These are phyloP conservation scores for Sphaerobolus stellatus DNA, from an alignment of 1,284 basidiomycete species.

Conservation along the genomic window DNA sequence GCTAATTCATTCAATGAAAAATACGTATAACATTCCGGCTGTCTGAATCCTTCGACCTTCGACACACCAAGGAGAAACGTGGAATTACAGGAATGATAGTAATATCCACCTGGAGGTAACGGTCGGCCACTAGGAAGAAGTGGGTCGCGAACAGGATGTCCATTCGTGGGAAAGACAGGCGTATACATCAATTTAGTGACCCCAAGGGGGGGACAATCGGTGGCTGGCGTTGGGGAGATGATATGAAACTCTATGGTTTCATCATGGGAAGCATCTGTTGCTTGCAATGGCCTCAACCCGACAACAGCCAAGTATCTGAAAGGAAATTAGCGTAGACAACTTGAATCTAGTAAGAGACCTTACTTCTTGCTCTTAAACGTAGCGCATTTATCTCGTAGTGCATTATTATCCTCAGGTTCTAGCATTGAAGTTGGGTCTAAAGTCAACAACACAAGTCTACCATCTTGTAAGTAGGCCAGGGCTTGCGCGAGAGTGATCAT, in stretches of 20 bases:
- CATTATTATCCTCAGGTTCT: background rate
- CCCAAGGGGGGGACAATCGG: background rate
- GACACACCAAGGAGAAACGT: background rate
- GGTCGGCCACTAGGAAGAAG: background rate
- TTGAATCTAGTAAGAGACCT: background rate
- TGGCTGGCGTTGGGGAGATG: background rate
- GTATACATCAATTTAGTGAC: background rate
- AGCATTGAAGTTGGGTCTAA: constrained; percentile 1
- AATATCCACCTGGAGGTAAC: background rate
- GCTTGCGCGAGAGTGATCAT: too few relatives aligned
- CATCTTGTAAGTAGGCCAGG: too few relatives aligned
- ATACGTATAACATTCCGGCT: background rate
- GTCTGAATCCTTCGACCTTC: background rate
- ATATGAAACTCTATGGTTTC: constrained; percentile 5
- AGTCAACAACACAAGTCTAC: background rate
- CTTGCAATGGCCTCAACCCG: background rate
- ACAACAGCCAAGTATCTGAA: constrained; percentile 3
- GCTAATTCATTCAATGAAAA: background rate
- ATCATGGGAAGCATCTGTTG: background rate
- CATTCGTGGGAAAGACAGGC: background rate
- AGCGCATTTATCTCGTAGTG: background rate
- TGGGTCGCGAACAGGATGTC: background rate
- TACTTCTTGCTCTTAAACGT: background rate
- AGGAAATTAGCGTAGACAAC: background rate
- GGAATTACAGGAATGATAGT: constrained; percentile 5